Base-by-base conservation (phyloP, 306 rosid species). In the Vigna mungo region DNA sequence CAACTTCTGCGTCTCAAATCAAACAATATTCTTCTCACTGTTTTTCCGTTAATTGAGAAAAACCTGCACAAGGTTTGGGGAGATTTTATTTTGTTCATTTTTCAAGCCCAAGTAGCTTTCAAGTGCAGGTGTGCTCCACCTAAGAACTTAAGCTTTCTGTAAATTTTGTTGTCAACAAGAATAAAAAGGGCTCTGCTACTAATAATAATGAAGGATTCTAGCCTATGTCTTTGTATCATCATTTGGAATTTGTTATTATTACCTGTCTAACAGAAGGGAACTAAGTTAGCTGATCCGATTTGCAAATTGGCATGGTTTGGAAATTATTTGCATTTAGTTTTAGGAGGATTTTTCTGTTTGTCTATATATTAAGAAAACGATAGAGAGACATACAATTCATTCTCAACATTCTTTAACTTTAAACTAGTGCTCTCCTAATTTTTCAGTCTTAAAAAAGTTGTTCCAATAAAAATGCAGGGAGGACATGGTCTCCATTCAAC, bases 401-500 rank as follows among this genome's bases (percentile, higher is more conserved):
- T 75, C 30, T 30, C 20, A 21, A 23, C 66, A 36, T n/a, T 70
- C 71, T 49, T 66, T 6, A 61, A 60, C 72, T 55, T 73, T 34
- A 54, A 59, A 72, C 49, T n/a, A 79, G 59, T 13, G 32, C 6
- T 75, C 80, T 41, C 65, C 16, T 23, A 15, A 46, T 61, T 34
- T 75, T 72, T 73, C 72, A 60, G 51, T 56, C 53, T n/a, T 51
- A 14, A 37, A 66, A 41, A 63, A 75, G 65, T 71, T 77, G 73
- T 65, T 65, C 71, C 47, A 44, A 25, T 74, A 62, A 71, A 80
- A 70, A 64, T 83, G 78, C 87, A 92, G 99, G 94, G 94, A 84
- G 99, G 99, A 52, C 79, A 69, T 6, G 97, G 99, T 75, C 97
- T 95, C 58, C 92, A 95, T 86, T 87, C 96, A 59, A 92, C 97